phyloP scores from a whole-genome alignment of 164 flowering plant genomes.

The Nelumbo lutea region DNA sequence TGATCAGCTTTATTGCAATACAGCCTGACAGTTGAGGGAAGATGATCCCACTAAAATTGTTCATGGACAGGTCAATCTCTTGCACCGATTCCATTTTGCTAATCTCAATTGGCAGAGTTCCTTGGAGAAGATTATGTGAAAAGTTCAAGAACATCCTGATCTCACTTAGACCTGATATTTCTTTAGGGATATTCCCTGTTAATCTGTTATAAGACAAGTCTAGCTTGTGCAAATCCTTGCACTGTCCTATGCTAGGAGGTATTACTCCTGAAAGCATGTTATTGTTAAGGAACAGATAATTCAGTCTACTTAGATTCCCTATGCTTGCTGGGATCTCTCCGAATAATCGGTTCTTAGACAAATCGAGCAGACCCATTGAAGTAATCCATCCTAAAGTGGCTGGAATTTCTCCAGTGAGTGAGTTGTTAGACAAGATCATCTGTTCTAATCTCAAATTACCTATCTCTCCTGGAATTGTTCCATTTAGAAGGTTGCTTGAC shows the following conservation, averaged over 20 bases:
- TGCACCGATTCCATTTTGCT: conserved; percentile 36
- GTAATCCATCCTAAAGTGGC: conserved; percentile 19
- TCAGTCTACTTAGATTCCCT: conserved; percentile 24
- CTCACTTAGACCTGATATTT: conserved; percentile 27
- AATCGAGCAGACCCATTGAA: conserved; percentile 35
- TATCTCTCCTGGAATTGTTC: conserved; percentile 27
- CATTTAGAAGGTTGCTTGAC: conserved; percentile 30
- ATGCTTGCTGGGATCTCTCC: conserved; percentile 32
- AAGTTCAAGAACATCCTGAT: conserved; percentile 34
- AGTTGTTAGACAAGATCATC: conserved; percentile 36
- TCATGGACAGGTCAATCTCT: conserved; percentile 39
- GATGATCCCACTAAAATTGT: conserved; percentile 31
- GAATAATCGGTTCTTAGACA: conserved; percentile 31
- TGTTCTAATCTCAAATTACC: conserved; percentile 22
- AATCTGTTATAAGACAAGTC: conserved; percentile 54
- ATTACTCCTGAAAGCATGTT: conserved; percentile 39
- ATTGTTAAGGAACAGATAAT: conserved; percentile 34
- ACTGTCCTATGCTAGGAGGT: conserved; percentile 38
- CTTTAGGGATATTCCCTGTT: conserved; percentile 40
- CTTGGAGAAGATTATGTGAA: conserved; percentile 41
- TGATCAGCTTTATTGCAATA: conserved; percentile 24
- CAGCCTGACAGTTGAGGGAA: conserved; percentile 34
- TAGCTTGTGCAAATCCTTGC: conserved; percentile 34
- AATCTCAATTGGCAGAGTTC: conserved; percentile 45
- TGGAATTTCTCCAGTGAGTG: conserved; percentile 27